Conservation (phyloP, 148 eudicot genomes). For the Spergularia marina region DNA sequence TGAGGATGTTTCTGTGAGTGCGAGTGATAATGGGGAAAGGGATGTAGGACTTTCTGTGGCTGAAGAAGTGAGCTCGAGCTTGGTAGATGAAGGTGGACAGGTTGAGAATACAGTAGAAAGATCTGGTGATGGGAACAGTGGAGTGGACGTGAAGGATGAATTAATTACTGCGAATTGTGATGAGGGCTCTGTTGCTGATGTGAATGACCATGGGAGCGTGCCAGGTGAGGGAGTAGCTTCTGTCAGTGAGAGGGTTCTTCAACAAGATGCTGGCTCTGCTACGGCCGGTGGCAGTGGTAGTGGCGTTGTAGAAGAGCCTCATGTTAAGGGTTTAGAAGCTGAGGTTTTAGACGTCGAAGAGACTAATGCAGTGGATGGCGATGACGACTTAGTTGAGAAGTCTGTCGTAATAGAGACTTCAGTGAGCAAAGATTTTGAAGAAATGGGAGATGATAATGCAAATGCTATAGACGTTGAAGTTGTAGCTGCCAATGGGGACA, state of each 20-base stretch:
- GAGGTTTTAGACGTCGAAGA: conserved; percentile 23
- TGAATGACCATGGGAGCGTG: conserved; percentile 24
- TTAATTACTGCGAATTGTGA: conserved; percentile 17
- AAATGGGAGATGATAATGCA: conserved; percentile 22
- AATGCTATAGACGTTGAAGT: conserved; percentile 20
- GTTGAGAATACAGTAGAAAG: conserved; percentile 38
- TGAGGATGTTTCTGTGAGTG: conserved; percentile 26
- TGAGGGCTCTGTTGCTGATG: conserved; percentile 20
- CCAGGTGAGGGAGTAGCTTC: neutral
- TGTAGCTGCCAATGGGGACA: conserved; percentile 33
- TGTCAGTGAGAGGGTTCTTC: conserved; percentile 24
- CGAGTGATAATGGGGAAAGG: conserved; percentile 21
- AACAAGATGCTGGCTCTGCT: conserved; percentile 14
- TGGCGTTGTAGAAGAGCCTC: conserved; percentile 16
- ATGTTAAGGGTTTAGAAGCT: conserved; percentile 12
- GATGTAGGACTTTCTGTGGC: conserved; percentile 15
- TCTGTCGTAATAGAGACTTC: conserved; percentile 28
- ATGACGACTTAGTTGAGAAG: conserved; percentile 33
- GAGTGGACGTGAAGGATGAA: conserved; percentile 25
- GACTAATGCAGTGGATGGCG: conserved; percentile 20
- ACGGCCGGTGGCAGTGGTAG: neutral
- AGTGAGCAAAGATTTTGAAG: conserved; percentile 29
- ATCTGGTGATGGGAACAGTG: conserved; percentile 19
- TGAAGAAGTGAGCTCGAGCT: conserved; percentile 25
- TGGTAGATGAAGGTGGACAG: conserved; percentile 23